These are phyloP conservation scores for Plasmodium fragile DNA, from an alignment of 169 alveolate species.

Conservation along the genomic window DNA sequence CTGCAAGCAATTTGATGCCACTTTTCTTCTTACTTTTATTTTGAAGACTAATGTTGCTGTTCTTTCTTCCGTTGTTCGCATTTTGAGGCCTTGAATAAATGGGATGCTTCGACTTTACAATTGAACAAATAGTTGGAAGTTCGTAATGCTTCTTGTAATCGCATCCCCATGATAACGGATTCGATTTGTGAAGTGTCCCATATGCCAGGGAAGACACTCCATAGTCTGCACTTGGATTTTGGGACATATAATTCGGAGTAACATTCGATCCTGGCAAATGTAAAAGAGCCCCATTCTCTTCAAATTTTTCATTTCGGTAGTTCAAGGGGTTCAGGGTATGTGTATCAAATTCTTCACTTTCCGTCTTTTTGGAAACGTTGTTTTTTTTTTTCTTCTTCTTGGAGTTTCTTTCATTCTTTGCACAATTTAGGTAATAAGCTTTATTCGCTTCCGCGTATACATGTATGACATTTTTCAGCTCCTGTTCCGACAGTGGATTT, in stretches of 20 bases:
- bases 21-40: neutral
- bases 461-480: conserved; percentile 72
- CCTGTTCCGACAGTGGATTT: conserved; percentile 73
- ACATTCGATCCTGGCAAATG: conserved; percentile 72
- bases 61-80: neutral
- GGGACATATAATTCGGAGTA: conserved; percentile 43
- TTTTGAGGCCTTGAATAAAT: conserved; percentile 55
- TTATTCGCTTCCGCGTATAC: conserved; percentile 75
- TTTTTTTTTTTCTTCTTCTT: conserved; percentile 41
- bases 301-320: conserved; percentile 61
- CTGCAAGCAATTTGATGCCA: neutral
- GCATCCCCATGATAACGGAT: conserved; percentile 71
- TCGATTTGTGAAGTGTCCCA: conserved; percentile 73
- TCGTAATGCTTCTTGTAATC: conserved; percentile 71
- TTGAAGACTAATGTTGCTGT: neutral
- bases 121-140: conserved; percentile 76
- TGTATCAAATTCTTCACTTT: conserved; percentile 63
- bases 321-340: conserved; percentile 45
- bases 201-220: conserved; percentile 61
- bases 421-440: conserved; percentile 53
- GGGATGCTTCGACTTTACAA: conserved; percentile 78
- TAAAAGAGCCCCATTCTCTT: conserved; percentile 66
- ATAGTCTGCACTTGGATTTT: conserved; percentile 33
- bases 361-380: conserved; percentile 12
- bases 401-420: conserved; percentile 21